These are phyloP conservation scores for Pinus taeda DNA, from an alignment of 75 land plant species.

Conservation along the genomic window DNA sequence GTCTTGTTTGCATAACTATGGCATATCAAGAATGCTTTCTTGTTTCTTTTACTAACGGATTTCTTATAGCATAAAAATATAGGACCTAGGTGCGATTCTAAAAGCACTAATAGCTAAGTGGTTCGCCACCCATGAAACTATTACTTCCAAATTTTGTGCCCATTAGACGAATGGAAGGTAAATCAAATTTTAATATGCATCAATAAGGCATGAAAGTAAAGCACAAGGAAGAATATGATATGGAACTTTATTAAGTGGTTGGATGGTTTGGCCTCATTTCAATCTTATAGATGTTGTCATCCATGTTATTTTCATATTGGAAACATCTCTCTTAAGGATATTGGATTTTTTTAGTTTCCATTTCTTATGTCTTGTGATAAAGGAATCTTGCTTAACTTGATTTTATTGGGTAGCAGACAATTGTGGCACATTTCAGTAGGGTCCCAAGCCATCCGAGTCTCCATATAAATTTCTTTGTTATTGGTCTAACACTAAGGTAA, in stretches of 20 bases:
- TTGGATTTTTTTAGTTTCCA: background rate
- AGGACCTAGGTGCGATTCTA: background rate
- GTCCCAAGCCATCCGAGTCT: slow-evolving; percentile 92
- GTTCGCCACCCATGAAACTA: background rate
- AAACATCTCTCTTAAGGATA: background rate
- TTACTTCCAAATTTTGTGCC: background rate
- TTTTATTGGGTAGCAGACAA: slow-evolving; percentile 49
- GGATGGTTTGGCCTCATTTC: background rate
- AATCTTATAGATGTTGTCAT: background rate
- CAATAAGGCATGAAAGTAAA: background rate
- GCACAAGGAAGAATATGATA: background rate
- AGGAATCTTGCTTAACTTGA: background rate
- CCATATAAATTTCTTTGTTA: slow-evolving; percentile 82
- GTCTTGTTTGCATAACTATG: background rate
- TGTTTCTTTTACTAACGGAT: background rate
- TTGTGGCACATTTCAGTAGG: slow-evolving; percentile 84
- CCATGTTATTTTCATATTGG: too few species aligned
- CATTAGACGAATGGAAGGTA: background rate
- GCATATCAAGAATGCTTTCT: background rate
- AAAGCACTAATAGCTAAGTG: slow-evolving; percentile 1
- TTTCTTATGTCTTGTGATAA: background rate
- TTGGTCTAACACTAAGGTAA: slow-evolving; percentile 77
- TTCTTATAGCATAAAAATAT: background rate
- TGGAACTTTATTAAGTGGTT: background rate
- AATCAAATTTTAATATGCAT: background rate